These are phyloP conservation scores for Phoma sp. DNA, from an alignment of 2,329 filamentous ascomycete species.

Conservation along the genomic window DNA sequence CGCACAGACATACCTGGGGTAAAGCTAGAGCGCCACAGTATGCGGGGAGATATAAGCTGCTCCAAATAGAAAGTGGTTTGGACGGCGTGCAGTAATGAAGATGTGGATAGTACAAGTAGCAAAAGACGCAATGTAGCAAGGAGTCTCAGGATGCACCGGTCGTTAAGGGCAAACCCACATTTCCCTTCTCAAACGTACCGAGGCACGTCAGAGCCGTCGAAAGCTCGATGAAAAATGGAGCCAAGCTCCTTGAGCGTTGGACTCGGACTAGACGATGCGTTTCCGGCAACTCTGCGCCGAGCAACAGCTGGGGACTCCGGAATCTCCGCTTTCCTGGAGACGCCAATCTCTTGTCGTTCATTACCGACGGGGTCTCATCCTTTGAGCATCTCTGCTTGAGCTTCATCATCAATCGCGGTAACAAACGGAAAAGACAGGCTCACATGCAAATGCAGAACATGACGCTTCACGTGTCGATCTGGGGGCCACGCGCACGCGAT, in stretches of 20 bases:
- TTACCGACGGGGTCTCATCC: background rate
- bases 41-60: slow-evolving; percentile 5
- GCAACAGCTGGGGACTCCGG: slow-evolving; percentile 11
- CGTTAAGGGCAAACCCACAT: slow-evolving; percentile 15
- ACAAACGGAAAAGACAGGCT: background rate
- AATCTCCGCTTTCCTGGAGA: slow-evolving; percentile 11
- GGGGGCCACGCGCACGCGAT: slow-evolving; percentile 20
- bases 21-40: slow-evolving; percentile 3
- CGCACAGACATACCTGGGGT: slow-evolving; percentile 15
- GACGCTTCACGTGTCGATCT: slow-evolving; percentile 26
- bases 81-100: background rate
- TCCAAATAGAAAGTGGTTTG: slow-evolving; percentile 1
- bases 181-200: slow-evolving; percentile 13
- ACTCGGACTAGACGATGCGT: slow-evolving; percentile 6
- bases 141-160: slow-evolving; percentile 4
- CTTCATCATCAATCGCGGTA: background rate
- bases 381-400: background rate
- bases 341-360: slow-evolving; percentile 7
- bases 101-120: background rate
- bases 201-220: slow-evolving; percentile 6
- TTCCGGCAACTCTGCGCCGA: slow-evolving; percentile 10
- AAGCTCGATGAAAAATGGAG: slow-evolving; percentile 3
- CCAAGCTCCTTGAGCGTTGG: slow-evolving; percentile 7
- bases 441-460: slow-evolving; percentile 15
- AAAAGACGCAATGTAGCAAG: slow-evolving; percentile 1